Conservation (phyloP, 257 asterid genomes). For the Salvia splendens region DNA sequence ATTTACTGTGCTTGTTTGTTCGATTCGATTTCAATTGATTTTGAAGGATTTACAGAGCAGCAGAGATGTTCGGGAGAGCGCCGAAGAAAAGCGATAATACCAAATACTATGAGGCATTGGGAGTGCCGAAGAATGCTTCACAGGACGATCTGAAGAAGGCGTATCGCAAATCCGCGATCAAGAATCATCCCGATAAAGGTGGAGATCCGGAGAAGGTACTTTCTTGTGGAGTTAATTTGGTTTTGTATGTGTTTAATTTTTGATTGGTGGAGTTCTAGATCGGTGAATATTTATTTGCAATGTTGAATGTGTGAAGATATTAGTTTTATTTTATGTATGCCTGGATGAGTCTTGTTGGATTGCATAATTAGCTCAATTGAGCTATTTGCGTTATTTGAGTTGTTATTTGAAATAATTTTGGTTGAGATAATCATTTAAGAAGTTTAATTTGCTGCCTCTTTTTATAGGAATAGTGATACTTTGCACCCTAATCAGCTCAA, state of each 20-base stretch:
- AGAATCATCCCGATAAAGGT: constrained; percentile 86
- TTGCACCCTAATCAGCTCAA: not conserved
- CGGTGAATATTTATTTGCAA: constrained; percentile 22
- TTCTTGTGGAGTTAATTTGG: not conserved
- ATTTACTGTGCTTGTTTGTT: constrained; percentile 4
- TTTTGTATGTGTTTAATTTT: not conserved
- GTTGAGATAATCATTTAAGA: not conserved
- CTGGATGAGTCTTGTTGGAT: not conserved
- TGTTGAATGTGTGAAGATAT: not conserved
- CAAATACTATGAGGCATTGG: constrained; percentile 75
- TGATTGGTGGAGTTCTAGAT: constrained; percentile 8
- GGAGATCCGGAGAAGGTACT: constrained; percentile 85
- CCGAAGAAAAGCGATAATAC: constrained; percentile 79
- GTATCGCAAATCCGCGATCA: constrained; percentile 74
- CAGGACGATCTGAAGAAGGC: constrained; percentile 83
- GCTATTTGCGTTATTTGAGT: not conserved
- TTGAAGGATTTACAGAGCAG: constrained; percentile 26
- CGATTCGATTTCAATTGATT: constrained; percentile 23
- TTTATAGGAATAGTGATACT: not conserved
- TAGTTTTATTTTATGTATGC: not conserved
- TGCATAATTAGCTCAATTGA: not conserved
- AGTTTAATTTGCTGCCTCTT: not conserved
- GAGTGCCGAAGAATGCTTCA: constrained; percentile 67
- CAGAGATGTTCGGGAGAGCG: constrained; percentile 75
- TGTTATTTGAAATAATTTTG: not conserved